phyloP scores from a whole-genome alignment of 176 grass and related monocot species.

The Dactylis glomerata region DNA sequence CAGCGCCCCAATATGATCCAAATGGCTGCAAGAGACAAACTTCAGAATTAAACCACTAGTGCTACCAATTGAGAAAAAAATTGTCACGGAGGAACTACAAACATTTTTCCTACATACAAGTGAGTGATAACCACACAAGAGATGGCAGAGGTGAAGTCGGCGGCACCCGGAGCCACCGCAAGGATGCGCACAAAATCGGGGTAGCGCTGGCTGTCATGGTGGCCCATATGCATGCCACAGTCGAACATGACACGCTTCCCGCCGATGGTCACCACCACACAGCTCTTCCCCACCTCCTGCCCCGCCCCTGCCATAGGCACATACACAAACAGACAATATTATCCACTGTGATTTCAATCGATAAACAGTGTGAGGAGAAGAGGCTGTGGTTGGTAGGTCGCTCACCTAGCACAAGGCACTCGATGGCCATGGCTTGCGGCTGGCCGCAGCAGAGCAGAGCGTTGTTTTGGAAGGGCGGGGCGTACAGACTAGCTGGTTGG shows the following conservation, averaged over 20 bases:
- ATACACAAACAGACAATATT: background rate
- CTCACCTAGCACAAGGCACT: conserved; percentile 85
- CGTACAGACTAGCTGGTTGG: no score
- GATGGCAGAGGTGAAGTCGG: conserved; percentile 54
- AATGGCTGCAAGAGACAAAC: conserved; percentile 53
- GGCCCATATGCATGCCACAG: conserved; percentile 96
- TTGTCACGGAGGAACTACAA: background rate
- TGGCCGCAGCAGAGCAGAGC: background rate
- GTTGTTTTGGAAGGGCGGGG: no score
- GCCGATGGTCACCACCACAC: conserved; percentile 64
- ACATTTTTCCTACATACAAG: conserved; percentile 47
- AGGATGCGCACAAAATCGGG: conserved; percentile 70
- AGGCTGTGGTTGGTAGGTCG: background rate
- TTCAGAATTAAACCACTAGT: background rate
- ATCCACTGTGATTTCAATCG: background rate
- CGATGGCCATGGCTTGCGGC: conserved; percentile 61
- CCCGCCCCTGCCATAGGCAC: conserved; percentile 48
- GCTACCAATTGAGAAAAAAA: background rate
- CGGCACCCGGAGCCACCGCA: background rate
- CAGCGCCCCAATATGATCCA: conserved; percentile 92
- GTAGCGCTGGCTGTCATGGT: conserved; percentile 60
- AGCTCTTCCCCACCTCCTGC: conserved; percentile 97
- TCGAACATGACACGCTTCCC: conserved; percentile 93
- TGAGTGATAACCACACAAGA: conserved; percentile 89
- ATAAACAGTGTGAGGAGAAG: background rate